Conservation (phyloP, 164 flowering plant species). For the Sedum album region DNA sequence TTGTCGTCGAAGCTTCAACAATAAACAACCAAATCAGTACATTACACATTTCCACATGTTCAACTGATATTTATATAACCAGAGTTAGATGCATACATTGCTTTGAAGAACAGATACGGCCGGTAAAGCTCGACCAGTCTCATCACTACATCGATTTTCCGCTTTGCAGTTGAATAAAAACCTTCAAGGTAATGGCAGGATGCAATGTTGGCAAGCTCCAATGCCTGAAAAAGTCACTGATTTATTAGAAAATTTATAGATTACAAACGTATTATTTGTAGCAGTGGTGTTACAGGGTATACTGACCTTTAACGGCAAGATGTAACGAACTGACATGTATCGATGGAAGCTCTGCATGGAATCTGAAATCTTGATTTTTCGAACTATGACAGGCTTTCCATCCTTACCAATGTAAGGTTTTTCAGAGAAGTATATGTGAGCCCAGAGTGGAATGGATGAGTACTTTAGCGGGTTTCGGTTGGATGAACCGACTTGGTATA, state of each 20-base stretch:
- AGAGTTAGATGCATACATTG: conserved; percentile 26
- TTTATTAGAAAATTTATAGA: no score
- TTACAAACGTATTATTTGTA: no score
- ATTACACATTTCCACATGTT: background rate
- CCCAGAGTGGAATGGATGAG: conserved; percentile 12
- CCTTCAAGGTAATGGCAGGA: conserved; percentile 25
- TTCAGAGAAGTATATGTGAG: conserved; percentile 19
- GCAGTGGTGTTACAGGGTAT: no score
- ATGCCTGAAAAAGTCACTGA: conserved; percentile 19
- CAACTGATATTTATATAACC: background rate
- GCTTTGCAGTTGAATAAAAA: conserved; percentile 17
- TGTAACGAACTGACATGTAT: conserved; percentile 43
- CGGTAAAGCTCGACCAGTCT: conserved; percentile 40
- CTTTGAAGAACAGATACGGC: conserved; percentile 52
- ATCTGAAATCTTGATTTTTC: conserved; percentile 17
- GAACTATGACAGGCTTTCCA: conserved; percentile 46
- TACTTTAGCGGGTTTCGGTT: conserved; percentile 21
- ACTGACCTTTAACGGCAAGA: conserved; percentile 49
- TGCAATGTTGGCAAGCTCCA: conserved; percentile 28
- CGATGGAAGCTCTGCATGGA: conserved; percentile 38
- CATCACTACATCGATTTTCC: conserved; percentile 31
- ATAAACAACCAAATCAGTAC: background rate
- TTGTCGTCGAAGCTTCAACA: conserved; percentile 48
- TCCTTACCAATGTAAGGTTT: conserved; percentile 46
- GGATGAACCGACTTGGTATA: conserved; percentile 33